A percentile compares a stretch with the other conserved stretches of the same genome.
Evolutionary conservation across 495 filamentous ascomycete genomes (phyloP).

Genomic region (Neurospora tetrasperma): DNA sequence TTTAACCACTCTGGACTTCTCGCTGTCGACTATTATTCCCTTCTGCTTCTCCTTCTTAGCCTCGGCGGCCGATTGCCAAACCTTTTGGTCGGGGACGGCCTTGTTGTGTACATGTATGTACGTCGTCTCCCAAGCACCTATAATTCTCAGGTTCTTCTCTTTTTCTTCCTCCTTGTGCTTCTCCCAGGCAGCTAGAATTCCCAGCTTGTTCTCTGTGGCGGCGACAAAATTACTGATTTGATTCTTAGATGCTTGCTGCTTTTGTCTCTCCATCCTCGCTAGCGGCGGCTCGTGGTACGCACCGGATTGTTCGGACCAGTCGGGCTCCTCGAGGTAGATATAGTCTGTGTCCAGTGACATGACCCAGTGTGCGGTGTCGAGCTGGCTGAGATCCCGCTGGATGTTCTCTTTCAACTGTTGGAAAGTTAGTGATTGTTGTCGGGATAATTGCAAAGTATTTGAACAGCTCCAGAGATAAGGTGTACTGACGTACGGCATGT

Average conservation of each 20-base stretch:
- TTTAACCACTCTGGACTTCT: not conserved
- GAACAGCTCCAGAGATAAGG: too few relatives aligned
- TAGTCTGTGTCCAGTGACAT: not conserved
- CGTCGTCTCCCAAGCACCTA: not conserved
- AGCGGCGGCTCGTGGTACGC: not conserved
- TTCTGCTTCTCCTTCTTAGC: not conserved
- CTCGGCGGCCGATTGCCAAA: not conserved
- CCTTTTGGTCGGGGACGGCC: not conserved
- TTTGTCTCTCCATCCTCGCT: not conserved
- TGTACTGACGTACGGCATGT: too few relatives aligned
- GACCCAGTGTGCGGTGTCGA: not conserved
- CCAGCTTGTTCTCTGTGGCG: not conserved
- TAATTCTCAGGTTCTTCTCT: not conserved
- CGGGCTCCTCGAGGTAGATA: not conserved
- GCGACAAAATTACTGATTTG: not conserved
- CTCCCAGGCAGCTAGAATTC: not conserved
- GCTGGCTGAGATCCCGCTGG: not conserved
- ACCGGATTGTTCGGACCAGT: not conserved
- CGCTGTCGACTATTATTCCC: not conserved
- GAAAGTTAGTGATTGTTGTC: not conserved
- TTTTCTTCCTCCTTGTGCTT: not conserved
- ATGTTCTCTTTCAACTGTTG: not conserved
- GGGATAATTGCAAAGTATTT: too few relatives aligned
- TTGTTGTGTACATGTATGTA: not conserved
- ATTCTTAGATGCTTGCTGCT: not conserved